These are phyloP conservation scores for Pythium chondricola DNA, from an alignment of 352 stramenopile species.

Conservation along the genomic window DNA sequence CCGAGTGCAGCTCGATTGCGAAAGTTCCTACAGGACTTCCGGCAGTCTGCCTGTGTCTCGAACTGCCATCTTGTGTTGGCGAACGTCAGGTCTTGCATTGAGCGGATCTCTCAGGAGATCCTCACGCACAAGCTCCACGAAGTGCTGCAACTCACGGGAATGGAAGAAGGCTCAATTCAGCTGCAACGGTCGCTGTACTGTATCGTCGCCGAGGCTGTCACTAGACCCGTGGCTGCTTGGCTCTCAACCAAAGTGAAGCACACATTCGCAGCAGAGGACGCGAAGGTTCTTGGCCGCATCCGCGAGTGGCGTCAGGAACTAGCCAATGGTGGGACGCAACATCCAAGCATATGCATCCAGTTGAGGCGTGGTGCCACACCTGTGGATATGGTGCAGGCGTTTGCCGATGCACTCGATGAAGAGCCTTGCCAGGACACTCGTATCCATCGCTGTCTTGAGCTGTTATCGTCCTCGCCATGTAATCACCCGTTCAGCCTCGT, in stretches of 20 bases:
- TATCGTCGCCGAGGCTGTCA: constrained; percentile 6
- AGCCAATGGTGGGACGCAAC: not conserved
- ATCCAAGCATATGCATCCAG: too few relatives aligned
- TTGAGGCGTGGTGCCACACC: not conserved
- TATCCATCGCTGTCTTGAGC: not conserved
- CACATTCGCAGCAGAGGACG: constrained; percentile 13
- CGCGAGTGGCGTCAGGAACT: not conserved
- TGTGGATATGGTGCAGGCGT: constrained; percentile 6
- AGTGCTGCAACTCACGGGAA: constrained; percentile 20
- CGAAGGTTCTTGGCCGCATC: not conserved
- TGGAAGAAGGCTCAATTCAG: constrained; percentile 14
- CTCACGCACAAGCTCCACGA: constrained; percentile 15
- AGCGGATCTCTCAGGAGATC: constrained; percentile 9
- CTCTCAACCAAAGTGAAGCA: constrained; percentile 18
- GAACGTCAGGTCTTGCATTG: constrained; percentile 8
- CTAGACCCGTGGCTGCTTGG: constrained; percentile 14
- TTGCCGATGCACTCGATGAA: not conserved
- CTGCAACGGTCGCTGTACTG: constrained; percentile 17
- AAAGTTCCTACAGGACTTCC: constrained; percentile 19
- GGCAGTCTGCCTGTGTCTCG: constrained; percentile 6
- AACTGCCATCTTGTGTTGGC: constrained; percentile 14
- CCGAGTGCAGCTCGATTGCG: not conserved
- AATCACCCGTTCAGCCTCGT: constrained; percentile 10
- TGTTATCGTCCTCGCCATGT: not conserved
- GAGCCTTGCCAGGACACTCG: not conserved